Percentiles rank a stretch among this genome's conserved stretches.
Evolutionary conservation across 2,329 filamentous ascomycete genomes (phyloP).

Genomic region (Madurella mycetomatis): DNA sequence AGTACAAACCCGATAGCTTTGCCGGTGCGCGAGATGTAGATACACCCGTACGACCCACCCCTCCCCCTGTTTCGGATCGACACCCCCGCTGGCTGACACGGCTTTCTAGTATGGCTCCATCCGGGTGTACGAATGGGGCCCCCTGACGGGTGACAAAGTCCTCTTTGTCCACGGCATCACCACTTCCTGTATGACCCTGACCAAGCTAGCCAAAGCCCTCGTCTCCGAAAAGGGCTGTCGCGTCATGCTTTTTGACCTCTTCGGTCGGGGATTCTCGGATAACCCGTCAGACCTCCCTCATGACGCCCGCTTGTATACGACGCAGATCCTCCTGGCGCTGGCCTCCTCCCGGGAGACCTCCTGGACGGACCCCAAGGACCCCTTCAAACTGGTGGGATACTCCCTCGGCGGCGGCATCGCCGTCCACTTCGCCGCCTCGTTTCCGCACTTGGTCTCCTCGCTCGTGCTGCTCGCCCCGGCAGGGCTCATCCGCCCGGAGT

Average conservation of each 20-base stretch:
- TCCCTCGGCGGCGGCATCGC: conserved; percentile 78
- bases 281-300: conserved; percentile 63
- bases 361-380: conserved; percentile 54
- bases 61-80: neutral
- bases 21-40: conserved; percentile 69
- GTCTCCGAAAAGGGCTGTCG: conserved; percentile 60
- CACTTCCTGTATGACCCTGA: conserved; percentile 71
- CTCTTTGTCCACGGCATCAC: conserved; percentile 80
- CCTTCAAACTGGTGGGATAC: conserved; percentile 70
- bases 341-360: conserved; percentile 60
- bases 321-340: conserved; percentile 67
- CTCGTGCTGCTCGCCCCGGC: conserved; percentile 75
- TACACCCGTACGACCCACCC: conserved; percentile 49
- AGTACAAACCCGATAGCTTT: conserved; percentile 64
- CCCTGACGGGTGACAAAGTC: conserved; percentile 66
- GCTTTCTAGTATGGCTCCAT: conserved; percentile 60
- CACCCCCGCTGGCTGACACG: conserved; percentile 12
- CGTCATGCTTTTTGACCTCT: conserved; percentile 76
- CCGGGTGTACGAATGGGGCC: conserved; percentile 79
- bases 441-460: conserved; percentile 63
- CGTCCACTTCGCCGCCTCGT: conserved; percentile 67
- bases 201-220: conserved; percentile 61
- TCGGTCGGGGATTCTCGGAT: conserved; percentile 64
- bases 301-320: conserved; percentile 67
- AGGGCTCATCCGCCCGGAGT: conserved; percentile 61